Percentiles rank a stretch among this genome's conserved stretches.
phyloP scores from a whole-genome alignment of 805 yeast genomes.

The Scheffersomyces stipitis region DNA sequence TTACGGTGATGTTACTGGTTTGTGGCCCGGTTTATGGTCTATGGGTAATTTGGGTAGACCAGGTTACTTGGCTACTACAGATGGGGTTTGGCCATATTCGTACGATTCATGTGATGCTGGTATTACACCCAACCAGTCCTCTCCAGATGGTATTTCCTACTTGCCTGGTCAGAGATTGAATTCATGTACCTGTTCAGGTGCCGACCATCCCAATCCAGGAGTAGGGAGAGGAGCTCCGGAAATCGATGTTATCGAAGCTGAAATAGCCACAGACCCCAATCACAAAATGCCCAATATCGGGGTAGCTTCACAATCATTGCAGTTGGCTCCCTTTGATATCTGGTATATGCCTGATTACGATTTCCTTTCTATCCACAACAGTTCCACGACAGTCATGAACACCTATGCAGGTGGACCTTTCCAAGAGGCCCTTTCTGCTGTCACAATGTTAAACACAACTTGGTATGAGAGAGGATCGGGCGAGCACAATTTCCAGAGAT shows the following conservation, averaged over 20 bases:
- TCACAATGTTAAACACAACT: constrained; percentile 69
- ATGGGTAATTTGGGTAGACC: constrained; percentile 93
- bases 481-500: constrained; percentile 60
- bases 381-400: constrained; percentile 73
- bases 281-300: constrained; percentile 44
- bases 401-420: constrained; percentile 89
- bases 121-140: constrained; percentile 89
- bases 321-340: constrained; percentile 90
- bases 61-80: constrained; percentile 82
- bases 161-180: constrained; percentile 81
- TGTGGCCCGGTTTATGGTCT: constrained; percentile 98
- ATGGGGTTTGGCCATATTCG: constrained; percentile 94
- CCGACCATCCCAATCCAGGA: constrained; percentile 86
- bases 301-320: constrained; percentile 88
- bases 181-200: constrained; percentile 77
- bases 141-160: constrained; percentile 84
- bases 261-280: constrained; percentile 57
- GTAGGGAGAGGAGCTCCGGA: constrained; percentile 94
- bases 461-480: constrained; percentile 78
- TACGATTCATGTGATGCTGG: constrained; percentile 91
- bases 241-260: constrained; percentile 89
- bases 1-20: constrained; percentile 71
- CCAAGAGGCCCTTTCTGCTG: constrained; percentile 90
- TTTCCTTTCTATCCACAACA: constrained; percentile 70
- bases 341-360: constrained; percentile 93